Evolutionary conservation across 768 basidiomycete genomes (phyloP).

Genomic region (Termitomyces heimii): DNA sequence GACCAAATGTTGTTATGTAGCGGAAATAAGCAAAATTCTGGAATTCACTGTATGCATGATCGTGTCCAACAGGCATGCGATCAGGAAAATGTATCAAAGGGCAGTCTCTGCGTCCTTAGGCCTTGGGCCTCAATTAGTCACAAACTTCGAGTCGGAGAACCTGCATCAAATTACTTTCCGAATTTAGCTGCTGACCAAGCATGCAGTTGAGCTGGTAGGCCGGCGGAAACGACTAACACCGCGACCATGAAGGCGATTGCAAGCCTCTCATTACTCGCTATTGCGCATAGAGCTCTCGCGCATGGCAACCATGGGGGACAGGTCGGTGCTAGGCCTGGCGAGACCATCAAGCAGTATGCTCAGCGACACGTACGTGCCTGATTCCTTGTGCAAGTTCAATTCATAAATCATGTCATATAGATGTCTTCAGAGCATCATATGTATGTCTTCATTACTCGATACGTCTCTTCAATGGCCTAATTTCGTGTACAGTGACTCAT

Average conservation of each 20-base stretch:
- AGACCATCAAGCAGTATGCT: constrained; percentile 80
- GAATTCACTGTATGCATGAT: neutral
- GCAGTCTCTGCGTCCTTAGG: too few relatives aligned
- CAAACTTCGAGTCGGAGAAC: too few relatives aligned
- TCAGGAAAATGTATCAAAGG: neutral
- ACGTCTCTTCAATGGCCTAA: constrained; percentile 1
- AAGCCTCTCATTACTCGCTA: constrained; percentile 34
- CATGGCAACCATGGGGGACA: constrained; percentile 65
- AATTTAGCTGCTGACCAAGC: constrained; percentile 10
- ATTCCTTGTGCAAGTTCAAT: constrained; percentile 6
- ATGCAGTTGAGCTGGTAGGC: neutral
- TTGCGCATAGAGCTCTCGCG: constrained; percentile 23
- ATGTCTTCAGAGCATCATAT: constrained; percentile 91
- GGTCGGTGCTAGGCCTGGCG: constrained; percentile 28
- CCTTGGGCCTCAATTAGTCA: too few relatives aligned
- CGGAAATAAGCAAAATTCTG: neutral
- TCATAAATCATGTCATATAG: constrained; percentile 31
- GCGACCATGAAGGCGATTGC: constrained; percentile 42
- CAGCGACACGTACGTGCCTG: constrained; percentile 75
- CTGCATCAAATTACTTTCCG: neutral
- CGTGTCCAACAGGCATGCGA: neutral
- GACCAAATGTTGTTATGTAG: too few relatives aligned
- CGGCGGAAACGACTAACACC: neutral
- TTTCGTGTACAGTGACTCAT: constrained; percentile 57
- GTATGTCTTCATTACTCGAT: constrained; percentile 29